These are phyloP conservation scores for Hypoxylon lenormandii DNA, from an alignment of 495 filamentous ascomycete species.

Conservation along the genomic window DNA sequence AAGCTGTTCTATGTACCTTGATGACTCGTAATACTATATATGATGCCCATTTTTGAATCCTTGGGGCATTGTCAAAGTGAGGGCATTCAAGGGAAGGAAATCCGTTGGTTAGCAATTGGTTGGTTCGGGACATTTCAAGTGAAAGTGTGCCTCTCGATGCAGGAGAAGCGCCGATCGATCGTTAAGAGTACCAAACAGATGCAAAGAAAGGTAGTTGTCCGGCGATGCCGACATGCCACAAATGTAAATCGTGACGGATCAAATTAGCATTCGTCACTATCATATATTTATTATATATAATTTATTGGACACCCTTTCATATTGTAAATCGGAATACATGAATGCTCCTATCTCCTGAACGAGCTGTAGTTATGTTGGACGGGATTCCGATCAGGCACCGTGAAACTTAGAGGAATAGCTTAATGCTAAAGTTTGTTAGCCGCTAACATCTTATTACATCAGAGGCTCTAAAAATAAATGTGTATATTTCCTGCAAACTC, in stretches of 20 bases:
- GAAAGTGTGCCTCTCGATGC: neutral
- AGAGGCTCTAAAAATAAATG: neutral
- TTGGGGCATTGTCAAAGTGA: neutral
- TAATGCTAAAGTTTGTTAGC: neutral
- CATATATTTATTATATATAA: neutral
- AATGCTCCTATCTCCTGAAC: neutral
- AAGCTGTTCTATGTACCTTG: too few relatives aligned
- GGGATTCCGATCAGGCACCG: neutral
- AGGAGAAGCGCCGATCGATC: neutral
- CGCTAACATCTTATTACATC: neutral
- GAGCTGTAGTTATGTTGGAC: neutral
- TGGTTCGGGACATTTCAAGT: neutral
- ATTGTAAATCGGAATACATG: too few relatives aligned
- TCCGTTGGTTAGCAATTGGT: neutral
- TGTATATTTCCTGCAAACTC: too few relatives aligned
- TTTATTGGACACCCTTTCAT: too few relatives aligned
- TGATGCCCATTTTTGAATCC: neutral
- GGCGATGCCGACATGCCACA: neutral
- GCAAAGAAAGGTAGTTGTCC: neutral
- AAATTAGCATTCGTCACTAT: neutral
- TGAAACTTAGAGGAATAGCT: neutral
- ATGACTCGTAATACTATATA: too few relatives aligned
- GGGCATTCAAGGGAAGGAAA: neutral
- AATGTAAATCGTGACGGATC: neutral
- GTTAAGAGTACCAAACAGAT: neutral